These are phyloP conservation scores for Plenodomus lindquistii DNA, from an alignment of 2,329 filamentous ascomycete genomes.

Conservation along the genomic window DNA sequence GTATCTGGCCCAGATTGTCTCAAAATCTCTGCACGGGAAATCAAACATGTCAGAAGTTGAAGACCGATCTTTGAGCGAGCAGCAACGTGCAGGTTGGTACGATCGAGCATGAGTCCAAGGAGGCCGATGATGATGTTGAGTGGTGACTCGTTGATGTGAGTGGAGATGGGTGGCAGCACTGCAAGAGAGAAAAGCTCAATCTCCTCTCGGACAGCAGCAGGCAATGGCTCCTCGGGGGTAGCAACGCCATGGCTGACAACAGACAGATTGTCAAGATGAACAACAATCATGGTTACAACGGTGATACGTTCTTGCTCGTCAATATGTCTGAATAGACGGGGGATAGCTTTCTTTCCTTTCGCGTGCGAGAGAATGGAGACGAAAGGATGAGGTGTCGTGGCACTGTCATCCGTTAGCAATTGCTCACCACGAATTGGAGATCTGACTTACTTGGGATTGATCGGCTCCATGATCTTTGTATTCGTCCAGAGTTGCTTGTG, in stretches of 20 bases:
- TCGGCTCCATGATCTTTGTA: conserved; percentile 91
- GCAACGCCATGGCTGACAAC: conserved; percentile 83
- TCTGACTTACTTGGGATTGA: conserved; percentile 59
- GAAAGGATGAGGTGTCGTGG: conserved; percentile 79
- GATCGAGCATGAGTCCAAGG: conserved; percentile 78
- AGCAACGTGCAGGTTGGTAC: conserved; percentile 81
- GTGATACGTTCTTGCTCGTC: conserved; percentile 91
- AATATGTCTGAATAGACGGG: conserved; percentile 91
- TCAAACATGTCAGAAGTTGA: conserved; percentile 87
- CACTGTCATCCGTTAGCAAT: conserved; percentile 53
- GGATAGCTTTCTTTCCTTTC: conserved; percentile 96
- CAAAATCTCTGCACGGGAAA: conserved; percentile 90
- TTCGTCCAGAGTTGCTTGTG: conserved; percentile 82
- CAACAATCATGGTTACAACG: conserved; percentile 91
- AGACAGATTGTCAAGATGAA: conserved; percentile 89
- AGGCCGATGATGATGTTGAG: conserved; percentile 90
- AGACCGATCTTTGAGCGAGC: conserved; percentile 86
- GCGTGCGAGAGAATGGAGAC: conserved; percentile 92
- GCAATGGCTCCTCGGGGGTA: conserved; percentile 70
- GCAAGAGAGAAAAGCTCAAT: conserved; percentile 87
- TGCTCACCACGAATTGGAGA: neutral
- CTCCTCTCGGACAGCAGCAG: conserved; percentile 76
- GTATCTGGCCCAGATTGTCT: conserved; percentile 75
- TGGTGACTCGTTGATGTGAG: conserved; percentile 87
- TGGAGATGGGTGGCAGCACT: conserved; percentile 88